Percentiles rank a stretch among this genome's conserved stretches.
Conservation (phyloP, 495 filamentous ascomycete species). For the Penicillium ucsense region DNA sequence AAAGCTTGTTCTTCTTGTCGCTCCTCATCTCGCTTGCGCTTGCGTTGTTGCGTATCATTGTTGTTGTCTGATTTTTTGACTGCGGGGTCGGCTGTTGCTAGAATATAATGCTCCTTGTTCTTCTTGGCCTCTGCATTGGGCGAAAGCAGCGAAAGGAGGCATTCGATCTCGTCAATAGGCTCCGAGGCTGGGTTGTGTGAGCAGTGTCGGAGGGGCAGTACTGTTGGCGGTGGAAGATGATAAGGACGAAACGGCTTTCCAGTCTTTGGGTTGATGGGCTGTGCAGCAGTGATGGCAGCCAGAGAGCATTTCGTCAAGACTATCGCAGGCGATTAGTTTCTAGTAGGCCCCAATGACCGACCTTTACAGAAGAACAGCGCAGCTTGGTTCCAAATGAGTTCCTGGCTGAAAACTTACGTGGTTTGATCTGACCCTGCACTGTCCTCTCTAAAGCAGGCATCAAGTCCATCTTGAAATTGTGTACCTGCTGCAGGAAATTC, state of each 20-base stretch:
- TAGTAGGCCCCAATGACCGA: too few relatives aligned
- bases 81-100: slow-evolving; percentile 54
- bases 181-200: slow-evolving; percentile 74
- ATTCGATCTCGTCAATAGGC: slow-evolving; percentile 67
- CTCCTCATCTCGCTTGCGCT: slow-evolving; percentile 19
- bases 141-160: slow-evolving; percentile 68
- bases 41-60: slow-evolving; percentile 13
- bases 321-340: slow-evolving; percentile 5
- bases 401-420: slow-evolving; percentile 42
- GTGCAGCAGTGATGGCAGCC: slow-evolving; percentile 33
- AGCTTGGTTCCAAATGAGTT: too few relatives aligned
- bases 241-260: slow-evolving; percentile 31
- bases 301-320: slow-evolving; percentile 56
- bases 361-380: too few relatives aligned
- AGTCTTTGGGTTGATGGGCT: slow-evolving; percentile 38
- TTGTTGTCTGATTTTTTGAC: slow-evolving; percentile 15
- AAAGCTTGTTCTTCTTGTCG: slow-evolving; percentile 26
- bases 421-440: slow-evolving; percentile 74
- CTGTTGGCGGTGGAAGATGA: slow-evolving; percentile 36
- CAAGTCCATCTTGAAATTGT: slow-evolving; percentile 72
- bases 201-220: slow-evolving; percentile 77
- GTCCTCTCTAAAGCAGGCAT: slow-evolving; percentile 60
- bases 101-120: slow-evolving; percentile 87
- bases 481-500: slow-evolving; percentile 63
- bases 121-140: slow-evolving; percentile 46